These are phyloP conservation scores for Tricladium varicosporioides DNA, from an alignment of 2,329 filamentous ascomycete species.

Conservation along the genomic window DNA sequence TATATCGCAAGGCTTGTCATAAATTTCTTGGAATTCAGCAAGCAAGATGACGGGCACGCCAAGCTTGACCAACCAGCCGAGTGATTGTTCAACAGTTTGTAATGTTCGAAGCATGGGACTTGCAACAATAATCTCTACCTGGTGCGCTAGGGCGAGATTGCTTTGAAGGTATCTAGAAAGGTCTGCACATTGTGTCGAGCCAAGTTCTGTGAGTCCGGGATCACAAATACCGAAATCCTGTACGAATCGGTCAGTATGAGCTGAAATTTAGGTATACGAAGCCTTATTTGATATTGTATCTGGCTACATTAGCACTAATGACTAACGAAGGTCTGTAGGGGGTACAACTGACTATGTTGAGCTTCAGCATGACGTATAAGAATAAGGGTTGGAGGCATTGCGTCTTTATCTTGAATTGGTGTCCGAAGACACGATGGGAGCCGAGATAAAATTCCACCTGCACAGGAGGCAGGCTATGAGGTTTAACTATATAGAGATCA, in stretches of 20 bases:
- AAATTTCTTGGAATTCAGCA: slow-evolving; percentile 14
- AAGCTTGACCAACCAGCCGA: slow-evolving; percentile 4
- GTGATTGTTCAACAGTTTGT: slow-evolving; percentile 7
- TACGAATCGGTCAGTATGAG: neutral
- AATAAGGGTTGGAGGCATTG: slow-evolving; percentile 36
- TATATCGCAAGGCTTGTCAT: slow-evolving; percentile 9
- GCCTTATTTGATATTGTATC: neutral
- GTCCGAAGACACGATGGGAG: too few relatives aligned
- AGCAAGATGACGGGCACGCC: slow-evolving; percentile 1
- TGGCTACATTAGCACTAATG: neutral
- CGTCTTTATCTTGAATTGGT: neutral
- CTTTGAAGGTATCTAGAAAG: slow-evolving; percentile 2
- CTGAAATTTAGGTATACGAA: neutral
- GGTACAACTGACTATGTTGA: slow-evolving; percentile 32
- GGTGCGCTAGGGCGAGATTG: neutral
- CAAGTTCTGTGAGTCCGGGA: slow-evolving; percentile 11
- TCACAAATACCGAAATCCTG: slow-evolving; percentile 13
- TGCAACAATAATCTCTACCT: slow-evolving; percentile 10
- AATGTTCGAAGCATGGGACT: slow-evolving; percentile 11
- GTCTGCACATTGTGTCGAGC: slow-evolving; percentile 7
- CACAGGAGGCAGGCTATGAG: too few relatives aligned
- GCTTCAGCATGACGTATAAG: slow-evolving; percentile 38
- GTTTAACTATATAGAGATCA: too few relatives aligned
- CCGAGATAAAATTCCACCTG: too few relatives aligned
- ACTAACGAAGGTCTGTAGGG: neutral